Evolutionary conservation across 345 rosid species (phyloP).

Genomic region (Melaleuca alternifolia): DNA sequence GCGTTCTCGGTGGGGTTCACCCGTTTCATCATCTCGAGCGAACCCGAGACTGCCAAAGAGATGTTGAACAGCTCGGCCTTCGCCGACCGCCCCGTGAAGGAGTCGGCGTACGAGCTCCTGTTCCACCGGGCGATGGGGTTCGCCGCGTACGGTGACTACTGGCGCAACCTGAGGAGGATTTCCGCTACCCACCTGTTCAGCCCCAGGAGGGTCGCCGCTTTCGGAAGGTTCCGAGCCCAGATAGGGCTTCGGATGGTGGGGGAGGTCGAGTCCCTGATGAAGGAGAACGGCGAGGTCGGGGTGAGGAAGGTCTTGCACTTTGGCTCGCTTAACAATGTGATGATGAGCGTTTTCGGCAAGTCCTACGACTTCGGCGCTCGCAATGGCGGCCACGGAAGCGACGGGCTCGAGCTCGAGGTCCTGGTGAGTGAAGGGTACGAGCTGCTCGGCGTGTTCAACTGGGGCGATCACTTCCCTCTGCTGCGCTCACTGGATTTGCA

Average conservation of each 20-base stretch:
- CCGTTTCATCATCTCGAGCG: constrained; percentile 56
- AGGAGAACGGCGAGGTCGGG: constrained; percentile 25
- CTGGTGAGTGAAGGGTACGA: constrained; percentile 73
- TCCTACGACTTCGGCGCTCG: constrained; percentile 27
- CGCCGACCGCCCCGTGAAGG: constrained; percentile 76
- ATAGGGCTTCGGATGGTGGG: constrained; percentile 44
- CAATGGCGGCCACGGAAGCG: constrained; percentile 17
- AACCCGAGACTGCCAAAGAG: constrained; percentile 70
- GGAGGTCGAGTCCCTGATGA: constrained; percentile 16
- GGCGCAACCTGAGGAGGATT: constrained; percentile 81
- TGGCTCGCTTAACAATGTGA: constrained; percentile 68
- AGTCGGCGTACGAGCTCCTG: constrained; percentile 75
- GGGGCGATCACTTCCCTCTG: constrained; percentile 81
- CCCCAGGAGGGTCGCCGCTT: constrained; percentile 44
- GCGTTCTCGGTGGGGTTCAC: constrained; percentile 78
- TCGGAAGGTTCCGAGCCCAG: constrained; percentile 28
- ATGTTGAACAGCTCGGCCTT: constrained; percentile 66
- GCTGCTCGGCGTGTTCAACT: constrained; percentile 61
- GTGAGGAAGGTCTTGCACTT: constrained; percentile 48
- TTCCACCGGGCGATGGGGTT: constrained; percentile 88
- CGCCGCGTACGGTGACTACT: constrained; percentile 74
- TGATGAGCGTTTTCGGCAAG: constrained; percentile 65
- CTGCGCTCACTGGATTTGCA: constrained; percentile 62
- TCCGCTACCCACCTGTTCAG: constrained; percentile 73
- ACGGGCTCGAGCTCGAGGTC: constrained; percentile 25